Conservation (phyloP, 2,329 filamentous ascomycete genomes). For the Phialocephala subalpina region DNA sequence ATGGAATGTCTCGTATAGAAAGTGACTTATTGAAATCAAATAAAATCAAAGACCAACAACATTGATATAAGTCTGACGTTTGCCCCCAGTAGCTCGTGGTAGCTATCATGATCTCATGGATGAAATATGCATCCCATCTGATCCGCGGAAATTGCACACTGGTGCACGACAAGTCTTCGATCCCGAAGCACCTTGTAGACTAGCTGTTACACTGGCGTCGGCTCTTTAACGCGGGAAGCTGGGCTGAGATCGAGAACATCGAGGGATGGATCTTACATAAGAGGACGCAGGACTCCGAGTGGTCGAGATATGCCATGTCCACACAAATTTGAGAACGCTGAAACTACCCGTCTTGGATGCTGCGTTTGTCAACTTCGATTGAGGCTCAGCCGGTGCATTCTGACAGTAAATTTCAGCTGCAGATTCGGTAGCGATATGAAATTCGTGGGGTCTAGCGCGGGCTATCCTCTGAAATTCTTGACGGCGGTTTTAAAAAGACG, state of each 20-base stretch:
- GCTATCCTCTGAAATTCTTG: not conserved
- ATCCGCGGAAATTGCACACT: not conserved
- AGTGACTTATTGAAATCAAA: not conserved
- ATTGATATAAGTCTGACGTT: not conserved
- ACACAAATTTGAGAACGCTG: not conserved
- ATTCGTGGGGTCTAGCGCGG: not conserved
- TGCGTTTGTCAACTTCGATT: not conserved
- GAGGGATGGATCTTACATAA: not conserved
- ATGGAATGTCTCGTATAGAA: not conserved
- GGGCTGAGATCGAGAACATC: conserved; percentile 4
- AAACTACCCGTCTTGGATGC: not conserved
- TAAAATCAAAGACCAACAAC: not conserved
- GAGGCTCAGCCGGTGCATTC: not conserved
- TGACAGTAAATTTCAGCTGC: not conserved
- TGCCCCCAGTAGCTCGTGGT: not conserved
- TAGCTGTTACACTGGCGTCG: not conserved
- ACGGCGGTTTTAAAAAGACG: not conserved
- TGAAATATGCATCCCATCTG: conserved; percentile 1
- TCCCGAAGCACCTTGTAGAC: not conserved
- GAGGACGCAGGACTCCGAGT: not conserved
- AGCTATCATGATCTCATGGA: conserved; percentile 18
- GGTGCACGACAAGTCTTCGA: too few relatives aligned
- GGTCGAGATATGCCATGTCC: not conserved
- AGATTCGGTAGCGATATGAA: not conserved
- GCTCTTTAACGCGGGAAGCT: not conserved